These are phyloP conservation scores for Yarrowia sp. DNA, from an alignment of 805 yeast genomes.

Conservation along the genomic window DNA sequence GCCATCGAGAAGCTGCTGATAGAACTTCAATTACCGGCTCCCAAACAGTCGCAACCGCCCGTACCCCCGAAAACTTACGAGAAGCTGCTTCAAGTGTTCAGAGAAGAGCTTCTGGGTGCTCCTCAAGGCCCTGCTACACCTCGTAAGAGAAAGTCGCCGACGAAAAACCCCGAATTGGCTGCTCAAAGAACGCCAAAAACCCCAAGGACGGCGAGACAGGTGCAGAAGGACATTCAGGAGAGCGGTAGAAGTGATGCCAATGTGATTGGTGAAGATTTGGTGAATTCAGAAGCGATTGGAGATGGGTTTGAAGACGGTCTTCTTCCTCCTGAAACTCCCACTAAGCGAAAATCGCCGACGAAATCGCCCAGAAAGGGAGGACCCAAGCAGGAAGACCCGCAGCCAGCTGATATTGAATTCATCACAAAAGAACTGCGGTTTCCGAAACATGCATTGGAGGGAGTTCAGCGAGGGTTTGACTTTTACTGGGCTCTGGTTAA, in stretches of 20 bases:
- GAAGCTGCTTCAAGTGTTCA: conserved; percentile 42
- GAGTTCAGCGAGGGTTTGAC: conserved; percentile 46
- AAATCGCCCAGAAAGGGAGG: conserved; percentile 40
- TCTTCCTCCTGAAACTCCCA: conserved; percentile 14
- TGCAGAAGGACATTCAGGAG: conserved; percentile 2
- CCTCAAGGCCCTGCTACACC: conserved; percentile 35
- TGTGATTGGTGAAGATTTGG: conserved; percentile 29
- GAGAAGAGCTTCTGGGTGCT: conserved; percentile 39
- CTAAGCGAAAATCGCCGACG: conserved; percentile 19
- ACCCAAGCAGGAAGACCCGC: conserved; percentile 44
- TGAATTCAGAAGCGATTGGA: conserved; percentile 15
- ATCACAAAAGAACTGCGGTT: conserved; percentile 42
- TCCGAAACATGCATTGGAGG: conserved; percentile 41
- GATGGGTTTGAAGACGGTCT: conserved; percentile 13
- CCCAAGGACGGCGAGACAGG: conserved; percentile 16
- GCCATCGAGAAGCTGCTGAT: conserved; percentile 43
- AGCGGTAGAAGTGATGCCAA: conserved; percentile 13
- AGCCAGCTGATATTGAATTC: conserved; percentile 40
- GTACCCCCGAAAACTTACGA: conserved; percentile 44
- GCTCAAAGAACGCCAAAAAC: conserved; percentile 25
- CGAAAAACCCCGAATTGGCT: conserved; percentile 22
- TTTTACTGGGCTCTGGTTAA: conserved; percentile 48
- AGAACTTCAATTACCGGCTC: conserved; percentile 40
- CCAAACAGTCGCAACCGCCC: conserved; percentile 41
- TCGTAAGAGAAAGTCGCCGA: conserved; percentile 17